Evolutionary conservation across 768 basidiomycete species (phyloP).

Genomic region (Xerocomellus intermedius): DNA sequence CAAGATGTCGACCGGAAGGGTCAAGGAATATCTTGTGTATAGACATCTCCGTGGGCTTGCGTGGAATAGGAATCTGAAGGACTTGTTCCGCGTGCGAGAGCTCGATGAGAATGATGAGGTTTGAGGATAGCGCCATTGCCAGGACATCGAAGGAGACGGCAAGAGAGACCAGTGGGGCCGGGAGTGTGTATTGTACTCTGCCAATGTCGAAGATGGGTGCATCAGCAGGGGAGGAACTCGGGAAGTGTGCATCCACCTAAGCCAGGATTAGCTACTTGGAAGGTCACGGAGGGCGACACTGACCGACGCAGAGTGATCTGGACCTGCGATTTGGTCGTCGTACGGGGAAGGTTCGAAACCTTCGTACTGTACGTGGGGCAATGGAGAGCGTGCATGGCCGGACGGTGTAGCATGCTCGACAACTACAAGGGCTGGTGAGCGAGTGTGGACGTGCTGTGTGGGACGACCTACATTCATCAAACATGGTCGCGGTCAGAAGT

Average conservation of each 20-base stretch:
- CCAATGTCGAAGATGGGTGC: constrained; percentile 78
- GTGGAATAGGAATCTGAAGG: constrained; percentile 71
- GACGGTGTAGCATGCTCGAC: constrained; percentile 78
- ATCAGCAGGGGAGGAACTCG: constrained; percentile 35
- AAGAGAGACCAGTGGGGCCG: constrained; percentile 78
- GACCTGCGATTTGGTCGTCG: constrained; percentile 47
- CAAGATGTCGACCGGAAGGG: constrained; percentile 87
- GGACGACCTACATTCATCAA: constrained; percentile 59
- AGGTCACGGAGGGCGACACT: not conserved
- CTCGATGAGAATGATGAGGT: constrained; percentile 84
- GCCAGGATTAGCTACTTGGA: constrained; percentile 8
- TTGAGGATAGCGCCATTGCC: constrained; percentile 77
- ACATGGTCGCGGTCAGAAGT: constrained; percentile 42
- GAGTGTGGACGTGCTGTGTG: not conserved
- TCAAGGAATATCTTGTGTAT: constrained; percentile 88
- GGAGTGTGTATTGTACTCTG: constrained; percentile 84
- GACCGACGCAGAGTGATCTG: constrained; percentile 35
- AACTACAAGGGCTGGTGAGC: constrained; percentile 45
- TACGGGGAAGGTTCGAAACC: constrained; percentile 80
- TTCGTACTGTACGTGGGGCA: constrained; percentile 73
- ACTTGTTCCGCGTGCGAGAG: constrained; percentile 86
- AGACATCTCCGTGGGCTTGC: constrained; percentile 71
- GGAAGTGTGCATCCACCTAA: constrained; percentile 32
- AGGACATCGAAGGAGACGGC: constrained; percentile 86
- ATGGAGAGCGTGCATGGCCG: constrained; percentile 36